phyloP scores from a whole-genome alignment of 495 filamentous ascomycete genomes.

The Penicillium arizonense region DNA sequence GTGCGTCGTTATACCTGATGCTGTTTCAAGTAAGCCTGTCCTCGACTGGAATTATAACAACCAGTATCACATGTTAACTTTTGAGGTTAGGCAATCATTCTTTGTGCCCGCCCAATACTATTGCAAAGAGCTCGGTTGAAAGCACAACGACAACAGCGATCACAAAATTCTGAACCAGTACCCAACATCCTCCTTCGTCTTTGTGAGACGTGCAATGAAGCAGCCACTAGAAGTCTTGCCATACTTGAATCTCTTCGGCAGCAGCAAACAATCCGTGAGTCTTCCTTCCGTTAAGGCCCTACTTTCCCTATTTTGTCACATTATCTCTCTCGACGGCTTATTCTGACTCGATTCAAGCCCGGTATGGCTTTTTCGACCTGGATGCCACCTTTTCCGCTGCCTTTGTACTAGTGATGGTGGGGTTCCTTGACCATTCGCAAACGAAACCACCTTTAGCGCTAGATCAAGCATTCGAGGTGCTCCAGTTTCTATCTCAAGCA shows the following conservation, averaged over 20 bases:
- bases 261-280: conserved; percentile 20
- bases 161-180: not conserved
- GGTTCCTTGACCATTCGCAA: conserved; percentile 11
- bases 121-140: conserved; percentile 17
- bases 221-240: conserved; percentile 18
- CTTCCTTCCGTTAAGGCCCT: not conserved
- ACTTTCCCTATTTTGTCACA: too few relatives aligned
- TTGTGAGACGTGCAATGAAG: conserved; percentile 24
- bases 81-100: conserved; percentile 16
- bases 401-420: conserved; percentile 23
- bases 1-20: conserved; percentile 21
- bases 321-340: too few relatives aligned
- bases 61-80: not conserved
- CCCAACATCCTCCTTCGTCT: conserved; percentile 12
- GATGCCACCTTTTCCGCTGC: conserved; percentile 26
- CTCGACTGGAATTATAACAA: too few relatives aligned
- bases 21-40: conserved; percentile 15
- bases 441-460: conserved; percentile 11
- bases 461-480: conserved; percentile 17
- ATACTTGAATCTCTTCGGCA: conserved; percentile 17
- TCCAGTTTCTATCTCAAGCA: conserved; percentile 15
- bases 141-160: conserved; percentile 8
- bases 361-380: conserved; percentile 26
- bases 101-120: conserved; percentile 22
- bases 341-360: not conserved